These are phyloP conservation scores for Mesostigma viride DNA, from an alignment of 139 green algal genomes.

Conservation along the genomic window DNA sequence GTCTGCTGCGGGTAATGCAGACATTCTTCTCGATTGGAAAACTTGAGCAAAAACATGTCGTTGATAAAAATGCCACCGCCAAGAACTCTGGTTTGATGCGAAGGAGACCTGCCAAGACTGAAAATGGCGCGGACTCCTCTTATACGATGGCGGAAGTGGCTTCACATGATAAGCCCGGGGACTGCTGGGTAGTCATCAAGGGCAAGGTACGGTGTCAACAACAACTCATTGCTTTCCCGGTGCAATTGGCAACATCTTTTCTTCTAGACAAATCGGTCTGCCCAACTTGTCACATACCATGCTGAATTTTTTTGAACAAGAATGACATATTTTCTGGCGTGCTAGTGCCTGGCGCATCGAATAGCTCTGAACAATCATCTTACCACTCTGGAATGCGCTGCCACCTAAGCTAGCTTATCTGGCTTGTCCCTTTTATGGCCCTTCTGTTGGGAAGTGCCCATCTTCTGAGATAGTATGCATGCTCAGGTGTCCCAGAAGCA, in stretches of 20 bases:
- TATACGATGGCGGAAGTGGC: constrained; percentile 30
- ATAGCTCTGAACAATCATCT: not conserved
- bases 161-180: constrained; percentile 24
- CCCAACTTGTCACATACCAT: not conserved
- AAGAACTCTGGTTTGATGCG: too few relatives aligned
- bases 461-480: too few relatives aligned
- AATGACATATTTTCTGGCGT: not conserved
- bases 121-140: too few relatives aligned
- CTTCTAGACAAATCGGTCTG: not conserved
- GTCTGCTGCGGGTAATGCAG: too few relatives aligned
- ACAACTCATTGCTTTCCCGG: not conserved
- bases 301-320: not conserved
- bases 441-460: too few relatives aligned
- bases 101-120: too few relatives aligned
- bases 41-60: too few relatives aligned
- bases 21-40: too few relatives aligned
- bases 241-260: not conserved
- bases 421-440: too few relatives aligned
- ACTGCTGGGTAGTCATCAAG: constrained; percentile 38
- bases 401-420: too few relatives aligned
- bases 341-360: not conserved
- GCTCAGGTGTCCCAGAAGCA: too few relatives aligned
- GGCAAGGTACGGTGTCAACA: constrained; percentile 23
- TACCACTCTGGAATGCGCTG: not conserved
- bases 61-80: too few relatives aligned